Conservation (phyloP, 2,329 filamentous ascomycete species). For the Dactylellina leptospora region DNA sequence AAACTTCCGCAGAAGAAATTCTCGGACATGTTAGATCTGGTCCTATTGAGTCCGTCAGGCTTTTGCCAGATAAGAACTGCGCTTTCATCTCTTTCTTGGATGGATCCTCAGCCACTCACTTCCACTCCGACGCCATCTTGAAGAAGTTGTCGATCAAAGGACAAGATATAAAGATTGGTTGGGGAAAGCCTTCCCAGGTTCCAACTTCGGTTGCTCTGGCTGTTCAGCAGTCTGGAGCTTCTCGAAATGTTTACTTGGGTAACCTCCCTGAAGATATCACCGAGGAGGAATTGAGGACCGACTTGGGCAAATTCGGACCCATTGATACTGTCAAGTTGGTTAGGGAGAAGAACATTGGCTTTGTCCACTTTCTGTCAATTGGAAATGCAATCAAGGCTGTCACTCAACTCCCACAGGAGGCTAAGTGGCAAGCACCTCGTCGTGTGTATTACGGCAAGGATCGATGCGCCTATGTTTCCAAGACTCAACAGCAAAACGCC, state of each 20-base stretch:
- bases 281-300: conserved; percentile 92
- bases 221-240: conserved; percentile 96
- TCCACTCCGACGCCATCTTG: conserved; percentile 98
- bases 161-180: conserved; percentile 99
- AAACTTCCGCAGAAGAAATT: conserved; percentile 96
- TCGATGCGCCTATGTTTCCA: conserved; percentile 96
- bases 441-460: conserved; percentile 99
- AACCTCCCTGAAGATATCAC: conserved; percentile 89
- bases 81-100: conserved; percentile 99
- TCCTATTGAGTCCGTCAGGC: conserved; percentile 97
- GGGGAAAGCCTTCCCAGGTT: conserved; percentile 98
- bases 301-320: conserved; percentile 92
- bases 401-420: conserved; percentile 91
- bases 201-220: conserved; percentile 96
- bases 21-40: conserved; percentile 94
- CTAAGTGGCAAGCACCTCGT: conserved; percentile 94
- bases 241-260: conserved; percentile 94
- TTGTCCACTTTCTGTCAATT: conserved; percentile 96
- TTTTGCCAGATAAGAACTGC: conserved; percentile 98
- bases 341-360: conserved; percentile 95
- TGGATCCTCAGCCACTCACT: conserved; percentile 95
- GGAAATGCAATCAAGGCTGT: conserved; percentile 99
- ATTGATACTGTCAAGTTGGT: conserved; percentile 99
- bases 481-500: conserved; percentile 99
- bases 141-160: conserved; percentile 99